These are phyloP conservation scores for Cryomyces minteri DNA, from an alignment of 495 filamentous ascomycete genomes.

Conservation along the genomic window DNA sequence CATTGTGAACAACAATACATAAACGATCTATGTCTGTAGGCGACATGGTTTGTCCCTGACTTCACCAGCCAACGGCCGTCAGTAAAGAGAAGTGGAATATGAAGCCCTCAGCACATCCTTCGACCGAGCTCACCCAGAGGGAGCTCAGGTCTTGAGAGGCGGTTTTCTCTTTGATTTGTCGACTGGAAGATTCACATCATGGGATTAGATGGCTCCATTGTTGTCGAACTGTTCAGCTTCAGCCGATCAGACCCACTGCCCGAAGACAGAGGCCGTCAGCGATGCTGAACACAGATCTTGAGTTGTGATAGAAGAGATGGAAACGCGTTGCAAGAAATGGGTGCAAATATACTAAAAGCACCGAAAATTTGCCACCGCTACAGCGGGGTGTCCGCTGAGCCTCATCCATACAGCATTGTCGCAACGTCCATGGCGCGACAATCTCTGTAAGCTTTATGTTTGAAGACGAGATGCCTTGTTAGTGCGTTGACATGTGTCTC, in stretches of 20 bases:
- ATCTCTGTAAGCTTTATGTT: no score
- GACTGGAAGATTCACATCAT: slow-evolving; percentile 79
- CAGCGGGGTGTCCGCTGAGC: no score
- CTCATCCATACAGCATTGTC: no score
- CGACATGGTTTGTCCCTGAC: slow-evolving; percentile 70
- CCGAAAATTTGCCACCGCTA: no score
- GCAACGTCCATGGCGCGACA: no score
- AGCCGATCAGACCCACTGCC: slow-evolving; percentile 47
- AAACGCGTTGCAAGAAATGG: slow-evolving; percentile 18
- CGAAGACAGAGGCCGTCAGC: slow-evolving; percentile 33
- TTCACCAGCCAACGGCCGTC: slow-evolving; percentile 67
- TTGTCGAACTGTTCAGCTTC: slow-evolving; percentile 60
- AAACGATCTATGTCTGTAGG: slow-evolving; percentile 33
- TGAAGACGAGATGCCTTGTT: no score
- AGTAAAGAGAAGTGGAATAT: slow-evolving; percentile 76
- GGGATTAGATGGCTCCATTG: slow-evolving; percentile 56
- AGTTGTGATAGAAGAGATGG: slow-evolving; percentile 27
- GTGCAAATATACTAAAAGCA: not conserved
- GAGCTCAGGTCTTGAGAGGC: slow-evolving; percentile 44
- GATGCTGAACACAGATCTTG: slow-evolving; percentile 70
- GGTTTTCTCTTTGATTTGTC: slow-evolving; percentile 78
- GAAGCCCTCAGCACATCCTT: slow-evolving; percentile 35
- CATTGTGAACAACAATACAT: no score
- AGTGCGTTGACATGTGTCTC: no score
- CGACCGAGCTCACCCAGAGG: slow-evolving; percentile 49